phyloP scores from a whole-genome alignment of 148 eudicot genomes.

The Persicaria maculosa region DNA sequence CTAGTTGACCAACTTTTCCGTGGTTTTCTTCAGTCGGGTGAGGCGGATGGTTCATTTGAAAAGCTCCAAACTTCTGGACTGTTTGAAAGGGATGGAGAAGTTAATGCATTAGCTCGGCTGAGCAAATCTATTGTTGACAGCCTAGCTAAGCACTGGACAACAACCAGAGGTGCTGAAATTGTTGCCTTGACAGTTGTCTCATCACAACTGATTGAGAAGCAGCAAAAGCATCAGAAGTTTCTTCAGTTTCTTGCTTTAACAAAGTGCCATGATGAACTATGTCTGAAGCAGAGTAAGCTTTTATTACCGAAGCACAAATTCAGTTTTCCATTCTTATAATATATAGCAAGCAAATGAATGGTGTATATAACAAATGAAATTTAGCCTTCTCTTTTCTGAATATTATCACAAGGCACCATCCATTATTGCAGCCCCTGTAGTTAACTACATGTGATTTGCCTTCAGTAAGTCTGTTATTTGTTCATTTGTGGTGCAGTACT shows the following conservation, averaged over 20 bases:
- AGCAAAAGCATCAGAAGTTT: constrained; percentile 83
- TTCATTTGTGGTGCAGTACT: not conserved
- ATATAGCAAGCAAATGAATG: not conserved
- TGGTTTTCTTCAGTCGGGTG: constrained; percentile 67
- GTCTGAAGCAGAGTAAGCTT: constrained; percentile 65
- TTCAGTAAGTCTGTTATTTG: not conserved
- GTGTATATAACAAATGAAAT: not conserved
- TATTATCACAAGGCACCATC: not conserved
- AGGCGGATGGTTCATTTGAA: constrained; percentile 55
- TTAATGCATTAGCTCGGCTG: constrained; percentile 68
- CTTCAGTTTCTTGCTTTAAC: constrained; percentile 92
- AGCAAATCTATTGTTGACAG: constrained; percentile 95
- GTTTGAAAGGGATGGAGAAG: constrained; percentile 91
- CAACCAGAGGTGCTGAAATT: constrained; percentile 94
- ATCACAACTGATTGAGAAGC: constrained; percentile 77
- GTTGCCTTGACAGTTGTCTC: constrained; percentile 64
- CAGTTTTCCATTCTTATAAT: not conserved
- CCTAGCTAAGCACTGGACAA: constrained; percentile 95
- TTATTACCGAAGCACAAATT: constrained; percentile 2
- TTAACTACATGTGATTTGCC: not conserved
- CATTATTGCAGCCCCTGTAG: not conserved
- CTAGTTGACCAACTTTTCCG: constrained; percentile 63
- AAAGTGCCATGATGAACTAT: constrained; percentile 91
- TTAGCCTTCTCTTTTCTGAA: not conserved
- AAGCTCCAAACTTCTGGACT: constrained; percentile 69